Base-by-base conservation (phyloP, 1,139 yeast species). In the Suhomyces wounanorum region DNA sequence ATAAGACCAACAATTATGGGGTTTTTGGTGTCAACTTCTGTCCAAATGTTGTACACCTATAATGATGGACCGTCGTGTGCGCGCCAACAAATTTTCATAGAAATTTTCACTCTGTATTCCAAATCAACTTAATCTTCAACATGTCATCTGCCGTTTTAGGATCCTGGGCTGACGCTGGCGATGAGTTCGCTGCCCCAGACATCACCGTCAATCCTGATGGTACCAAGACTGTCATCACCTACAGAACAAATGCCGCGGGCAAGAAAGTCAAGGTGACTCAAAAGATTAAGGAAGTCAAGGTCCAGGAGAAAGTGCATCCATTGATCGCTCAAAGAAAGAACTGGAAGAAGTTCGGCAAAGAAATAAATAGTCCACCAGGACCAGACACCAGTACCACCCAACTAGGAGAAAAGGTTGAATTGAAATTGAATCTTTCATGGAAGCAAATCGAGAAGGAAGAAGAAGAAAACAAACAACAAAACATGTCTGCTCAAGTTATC, bases 321-420 rank as follows among this genome's bases (percentile, higher is more conserved):
- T 77, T 80, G 47, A 85, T 87, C 59, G 94, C 94, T 26, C 74
- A 73, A 51, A 84, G 94, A 72, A 83, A 83, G 67, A 82, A 81
- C 60, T 87, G 92, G 94, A 64, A 69, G 55, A 89, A 89, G 70
- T 95, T 85, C 69, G 99, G 99, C 51, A 84, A 81, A 55, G 98
- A 94, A 67, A 81, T 77, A 64, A 82, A 81, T 59, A 79, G 86
- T 51, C 82, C 87, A 10, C 83, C 92, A 16, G 98, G 97, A 3
- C 96, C 97, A 51, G 95, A 90, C 71, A 78, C 84, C 53, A 81
- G 89, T 64, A 89, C 96, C 53, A 91, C 97, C n/a, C 90, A 87
- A 64, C 78, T 89, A 51, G 96, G 95, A 57, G 97, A 91, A 66
- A 87, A 84, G 63, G 89, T 90, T 48, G 83, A 80, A 58, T 74